These are phyloP conservation scores for Cetraspora pellucida DNA, from an alignment of 192 early-diverging fungal genomes.

Conservation along the genomic window DNA sequence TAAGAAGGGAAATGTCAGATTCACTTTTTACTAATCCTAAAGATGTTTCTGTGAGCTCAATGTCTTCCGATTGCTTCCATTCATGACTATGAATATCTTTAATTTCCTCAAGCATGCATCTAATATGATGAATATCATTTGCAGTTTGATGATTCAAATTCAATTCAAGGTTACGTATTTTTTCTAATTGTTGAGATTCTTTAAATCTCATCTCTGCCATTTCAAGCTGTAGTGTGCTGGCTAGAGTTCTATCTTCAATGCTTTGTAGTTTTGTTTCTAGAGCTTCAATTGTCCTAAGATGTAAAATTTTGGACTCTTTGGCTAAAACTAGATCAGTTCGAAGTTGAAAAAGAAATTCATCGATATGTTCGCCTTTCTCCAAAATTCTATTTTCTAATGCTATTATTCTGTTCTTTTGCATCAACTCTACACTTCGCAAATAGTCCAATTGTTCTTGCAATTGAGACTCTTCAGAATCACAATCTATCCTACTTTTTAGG, in stretches of 20 bases:
- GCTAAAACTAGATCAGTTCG: slow-evolving; percentile 2
- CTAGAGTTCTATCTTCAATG: slow-evolving; percentile 4
- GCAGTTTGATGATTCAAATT: not conserved
- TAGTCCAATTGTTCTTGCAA: slow-evolving; percentile 23
- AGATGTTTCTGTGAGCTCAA: not conserved
- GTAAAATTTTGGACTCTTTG: not conserved
- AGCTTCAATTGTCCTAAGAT: not conserved
- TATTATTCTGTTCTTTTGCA: not conserved
- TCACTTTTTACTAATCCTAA: slow-evolving; percentile 18
- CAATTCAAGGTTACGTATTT: not conserved
- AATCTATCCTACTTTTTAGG: slow-evolving; percentile 1
- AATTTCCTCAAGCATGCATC: slow-evolving; percentile 3
- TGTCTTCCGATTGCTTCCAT: slow-evolving; percentile 12
- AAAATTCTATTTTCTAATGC: not conserved
- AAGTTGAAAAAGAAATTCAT: slow-evolving; percentile 9
- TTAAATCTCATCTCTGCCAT: not conserved
- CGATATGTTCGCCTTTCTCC: not conserved
- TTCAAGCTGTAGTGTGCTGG: not conserved
- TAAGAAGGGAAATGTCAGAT: not conserved
- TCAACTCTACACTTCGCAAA: not conserved
- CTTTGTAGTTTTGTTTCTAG: slow-evolving; percentile 10
- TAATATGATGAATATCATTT: not conserved
- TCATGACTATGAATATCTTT: not conserved
- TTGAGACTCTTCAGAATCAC: slow-evolving; percentile 13
- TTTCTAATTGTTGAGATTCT: slow-evolving; percentile 9